Evolutionary conservation across 106 monocot species (phyloP).

Genomic region (Dendrobium huoshanense): DNA sequence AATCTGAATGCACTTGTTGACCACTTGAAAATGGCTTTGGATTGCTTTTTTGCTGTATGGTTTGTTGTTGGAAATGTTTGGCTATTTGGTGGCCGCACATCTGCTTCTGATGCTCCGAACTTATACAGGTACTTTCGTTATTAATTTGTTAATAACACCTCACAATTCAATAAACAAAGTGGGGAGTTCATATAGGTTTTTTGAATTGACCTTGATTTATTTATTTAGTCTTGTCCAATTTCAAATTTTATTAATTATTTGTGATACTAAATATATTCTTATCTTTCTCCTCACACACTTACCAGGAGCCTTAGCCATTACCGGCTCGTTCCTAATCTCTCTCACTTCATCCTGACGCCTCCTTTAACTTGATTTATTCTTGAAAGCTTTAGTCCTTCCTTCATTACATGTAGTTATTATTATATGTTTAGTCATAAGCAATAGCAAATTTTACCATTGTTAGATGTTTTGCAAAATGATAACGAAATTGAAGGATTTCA

Average conservation of each 20-base stretch:
- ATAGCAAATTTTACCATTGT: not conserved
- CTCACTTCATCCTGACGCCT: not conserved
- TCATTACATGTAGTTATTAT: not conserved
- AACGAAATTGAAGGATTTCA: not conserved
- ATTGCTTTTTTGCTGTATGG: slow-evolving; percentile 97
- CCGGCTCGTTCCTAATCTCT: not conserved
- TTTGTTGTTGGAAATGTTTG: slow-evolving; percentile 98
- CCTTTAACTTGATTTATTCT: not conserved
- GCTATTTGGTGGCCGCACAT: slow-evolving; percentile 82
- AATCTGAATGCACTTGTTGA: slow-evolving; percentile 42
- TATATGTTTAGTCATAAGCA: not conserved
- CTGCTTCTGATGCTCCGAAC: slow-evolving; percentile 71
- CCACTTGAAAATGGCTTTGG: slow-evolving; percentile 81
- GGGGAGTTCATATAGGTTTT: not conserved
- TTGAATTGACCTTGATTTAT: not conserved
- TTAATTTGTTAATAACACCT: not conserved
- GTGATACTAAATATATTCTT: not conserved
- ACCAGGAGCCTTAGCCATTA: not conserved
- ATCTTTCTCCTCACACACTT: not conserved
- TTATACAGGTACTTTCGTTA: slow-evolving; percentile 66
- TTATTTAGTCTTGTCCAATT: not conserved
- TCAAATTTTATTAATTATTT: not conserved
- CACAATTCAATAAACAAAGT: not conserved
- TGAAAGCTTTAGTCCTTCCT: not conserved
- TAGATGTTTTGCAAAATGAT: not conserved